Evolutionary conservation across 768 basidiomycete genomes (phyloP).

Genomic region (Mrakia blollopis): DNA sequence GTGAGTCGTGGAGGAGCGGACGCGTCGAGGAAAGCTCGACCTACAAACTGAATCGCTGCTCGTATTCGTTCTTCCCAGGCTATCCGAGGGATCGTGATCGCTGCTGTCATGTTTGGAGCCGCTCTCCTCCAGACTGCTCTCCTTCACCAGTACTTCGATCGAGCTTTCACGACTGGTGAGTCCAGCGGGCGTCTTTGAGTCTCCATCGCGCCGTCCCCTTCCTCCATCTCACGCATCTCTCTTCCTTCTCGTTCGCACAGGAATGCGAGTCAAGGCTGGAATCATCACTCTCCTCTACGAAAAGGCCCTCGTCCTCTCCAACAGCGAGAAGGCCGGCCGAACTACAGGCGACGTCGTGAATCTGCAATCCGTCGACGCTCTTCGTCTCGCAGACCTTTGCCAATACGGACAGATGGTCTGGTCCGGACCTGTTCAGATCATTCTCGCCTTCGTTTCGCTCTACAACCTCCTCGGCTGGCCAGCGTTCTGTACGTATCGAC

Average conservation of each 20-base stretch:
- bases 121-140: conserved; percentile 73
- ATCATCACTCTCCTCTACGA: conserved; percentile 78
- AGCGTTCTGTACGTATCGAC: not conserved
- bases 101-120: conserved; percentile 70
- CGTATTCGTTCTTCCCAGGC: conserved; percentile 29
- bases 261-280: conserved; percentile 90
- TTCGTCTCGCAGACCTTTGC: conserved; percentile 71
- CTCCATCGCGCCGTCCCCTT: not conserved
- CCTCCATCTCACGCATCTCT: not conserved
- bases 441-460: conserved; percentile 79
- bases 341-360: conserved; percentile 91
- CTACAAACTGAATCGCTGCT: not conserved
- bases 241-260: conserved; percentile 56
- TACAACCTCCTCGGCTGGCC: conserved; percentile 11
- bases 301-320: conserved; percentile 79
- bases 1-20: not conserved
- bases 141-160: conserved; percentile 86
- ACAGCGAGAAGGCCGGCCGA: conserved; percentile 68
- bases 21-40: not conserved
- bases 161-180: conserved; percentile 49
- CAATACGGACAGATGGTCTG: conserved; percentile 71
- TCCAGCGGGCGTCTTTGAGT: not conserved
- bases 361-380: conserved; percentile 75
- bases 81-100: conserved; percentile 70
- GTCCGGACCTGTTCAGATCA: conserved; percentile 82